phyloP scores from a whole-genome alignment of 2,329 filamentous ascomycete genomes.

The Didymella pinodella region DNA sequence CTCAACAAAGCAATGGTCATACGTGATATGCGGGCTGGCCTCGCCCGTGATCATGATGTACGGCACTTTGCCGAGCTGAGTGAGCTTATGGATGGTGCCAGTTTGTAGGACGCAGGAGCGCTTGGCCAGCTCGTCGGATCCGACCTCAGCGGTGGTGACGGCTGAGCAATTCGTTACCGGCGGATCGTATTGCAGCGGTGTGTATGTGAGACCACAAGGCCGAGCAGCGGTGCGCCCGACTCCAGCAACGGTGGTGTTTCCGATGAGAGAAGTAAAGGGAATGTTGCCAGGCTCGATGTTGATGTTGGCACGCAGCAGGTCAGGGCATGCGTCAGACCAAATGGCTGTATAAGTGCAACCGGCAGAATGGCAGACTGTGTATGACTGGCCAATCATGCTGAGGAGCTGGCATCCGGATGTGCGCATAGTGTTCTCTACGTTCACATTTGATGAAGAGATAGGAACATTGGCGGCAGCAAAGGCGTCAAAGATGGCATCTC shows the following conservation, averaged over 20 bases:
- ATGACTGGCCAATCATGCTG: conserved; percentile 30
- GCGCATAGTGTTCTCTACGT: conserved; percentile 32
- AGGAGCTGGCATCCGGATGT: conserved; percentile 28
- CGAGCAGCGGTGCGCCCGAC: conserved; percentile 28
- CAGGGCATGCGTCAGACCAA: conserved; percentile 34
- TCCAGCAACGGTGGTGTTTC: conserved; percentile 20
- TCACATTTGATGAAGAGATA: conserved; percentile 26
- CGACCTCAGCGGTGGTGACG: conserved; percentile 26
- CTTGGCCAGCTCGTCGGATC: conserved; percentile 21
- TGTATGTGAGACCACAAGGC: conserved; percentile 33
- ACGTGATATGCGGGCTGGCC: conserved; percentile 42
- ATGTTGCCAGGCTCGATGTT: conserved; percentile 34
- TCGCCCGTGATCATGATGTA: conserved; percentile 44
- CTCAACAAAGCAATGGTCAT: conserved; percentile 44
- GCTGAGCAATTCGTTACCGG: conserved; percentile 26
- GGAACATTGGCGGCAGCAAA: conserved; percentile 29
- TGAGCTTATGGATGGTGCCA: conserved; percentile 29
- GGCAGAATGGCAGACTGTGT: conserved; percentile 30
- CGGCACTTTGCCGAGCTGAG: conserved; percentile 36
- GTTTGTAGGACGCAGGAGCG: conserved; percentile 30
- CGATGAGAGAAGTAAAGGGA: conserved; percentile 26
- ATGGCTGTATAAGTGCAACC: conserved; percentile 34
- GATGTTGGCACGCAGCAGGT: conserved; percentile 32
- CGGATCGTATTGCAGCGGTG: conserved; percentile 27
- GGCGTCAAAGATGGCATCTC: conserved; percentile 32